Conservation (phyloP, 768 basidiomycete genomes). For the Boletus pseudo-olivaceus region DNA sequence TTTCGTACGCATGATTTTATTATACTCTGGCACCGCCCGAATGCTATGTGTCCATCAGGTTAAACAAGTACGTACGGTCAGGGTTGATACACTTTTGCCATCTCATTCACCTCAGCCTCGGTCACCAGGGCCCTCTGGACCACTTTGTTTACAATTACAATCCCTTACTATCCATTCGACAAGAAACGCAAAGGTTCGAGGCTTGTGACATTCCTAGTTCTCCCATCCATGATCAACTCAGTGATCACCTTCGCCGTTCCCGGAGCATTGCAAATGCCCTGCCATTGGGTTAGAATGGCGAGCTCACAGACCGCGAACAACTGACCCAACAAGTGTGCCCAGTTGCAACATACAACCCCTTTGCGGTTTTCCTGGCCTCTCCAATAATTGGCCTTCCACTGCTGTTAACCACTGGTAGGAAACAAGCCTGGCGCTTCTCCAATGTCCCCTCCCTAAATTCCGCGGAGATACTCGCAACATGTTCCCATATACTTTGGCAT, state of each 20-base stretch:
- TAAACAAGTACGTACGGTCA: no score
- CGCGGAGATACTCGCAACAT: slow-evolving; percentile 60
- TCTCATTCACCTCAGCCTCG: no score
- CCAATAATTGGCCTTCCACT: slow-evolving; percentile 72
- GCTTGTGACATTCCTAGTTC: slow-evolving; percentile 46
- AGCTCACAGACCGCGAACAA: slow-evolving; percentile 6
- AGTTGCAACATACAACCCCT: slow-evolving; percentile 66
- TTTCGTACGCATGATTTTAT: no score
- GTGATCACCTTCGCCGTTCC: slow-evolving; percentile 74
- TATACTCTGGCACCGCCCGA: no score
- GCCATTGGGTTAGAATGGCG: slow-evolving; percentile 3
- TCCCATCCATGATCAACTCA: slow-evolving; percentile 69
- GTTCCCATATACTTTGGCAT: slow-evolving; percentile 51
- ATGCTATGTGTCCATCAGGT: no score
- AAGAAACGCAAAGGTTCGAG: slow-evolving; percentile 35
- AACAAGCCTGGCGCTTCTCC: slow-evolving; percentile 68
- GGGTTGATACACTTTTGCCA: no score
- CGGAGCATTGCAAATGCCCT: slow-evolving; percentile 82
- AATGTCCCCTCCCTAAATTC: slow-evolving; percentile 53
- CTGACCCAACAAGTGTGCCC: slow-evolving; percentile 82
- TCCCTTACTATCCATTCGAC: no score
- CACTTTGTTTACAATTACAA: no score
- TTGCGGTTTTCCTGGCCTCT: slow-evolving; percentile 49
- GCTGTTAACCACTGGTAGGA: slow-evolving; percentile 58
- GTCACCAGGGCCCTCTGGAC: no score